These are phyloP conservation scores for Beauveria brongniartii DNA, from an alignment of 2,329 filamentous ascomycete genomes.

Conservation along the genomic window DNA sequence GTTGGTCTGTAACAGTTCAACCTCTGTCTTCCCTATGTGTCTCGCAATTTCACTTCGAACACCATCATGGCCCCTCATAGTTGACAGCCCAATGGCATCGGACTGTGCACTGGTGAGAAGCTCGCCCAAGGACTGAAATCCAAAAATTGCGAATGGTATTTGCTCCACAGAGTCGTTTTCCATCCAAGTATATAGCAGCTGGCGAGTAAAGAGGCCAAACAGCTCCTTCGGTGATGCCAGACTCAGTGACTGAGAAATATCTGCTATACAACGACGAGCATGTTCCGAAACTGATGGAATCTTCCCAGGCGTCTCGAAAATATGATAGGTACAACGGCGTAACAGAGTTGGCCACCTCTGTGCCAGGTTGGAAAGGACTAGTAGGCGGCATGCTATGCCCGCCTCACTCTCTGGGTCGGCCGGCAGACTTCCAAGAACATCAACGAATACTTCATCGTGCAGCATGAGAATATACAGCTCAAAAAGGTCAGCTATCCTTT, in stretches of 20 bases:
- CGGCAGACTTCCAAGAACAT: conserved; percentile 75
- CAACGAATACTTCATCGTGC: conserved; percentile 77
- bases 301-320: conserved; percentile 81
- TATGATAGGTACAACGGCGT: conserved; percentile 81
- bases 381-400: conserved; percentile 76
- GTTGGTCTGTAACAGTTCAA: conserved; percentile 53
- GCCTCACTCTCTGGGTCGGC: conserved; percentile 62
- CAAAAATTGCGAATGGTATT: conserved; percentile 81
- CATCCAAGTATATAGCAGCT: conserved; percentile 88
- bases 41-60: conserved; percentile 53
- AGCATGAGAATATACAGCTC: conserved; percentile 70
- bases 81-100: conserved; percentile 70
- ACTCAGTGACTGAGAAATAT: conserved; percentile 56
- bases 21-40: conserved; percentile 44
- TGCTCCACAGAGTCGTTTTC: conserved; percentile 55
- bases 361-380: conserved; percentile 68
- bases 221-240: conserved; percentile 61
- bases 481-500: conserved; percentile 66
- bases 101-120: conserved; percentile 64
- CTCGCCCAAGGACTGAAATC: conserved; percentile 59
- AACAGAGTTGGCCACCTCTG: conserved; percentile 80
- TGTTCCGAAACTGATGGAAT: conserved; percentile 58
- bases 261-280: conserved; percentile 61
- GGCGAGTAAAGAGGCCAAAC: conserved; percentile 77
- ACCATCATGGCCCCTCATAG: conserved; percentile 69